Evolutionary conservation across 2,329 filamentous ascomycete genomes (phyloP).

Genomic region (Aspergillus spinulosporus): DNA sequence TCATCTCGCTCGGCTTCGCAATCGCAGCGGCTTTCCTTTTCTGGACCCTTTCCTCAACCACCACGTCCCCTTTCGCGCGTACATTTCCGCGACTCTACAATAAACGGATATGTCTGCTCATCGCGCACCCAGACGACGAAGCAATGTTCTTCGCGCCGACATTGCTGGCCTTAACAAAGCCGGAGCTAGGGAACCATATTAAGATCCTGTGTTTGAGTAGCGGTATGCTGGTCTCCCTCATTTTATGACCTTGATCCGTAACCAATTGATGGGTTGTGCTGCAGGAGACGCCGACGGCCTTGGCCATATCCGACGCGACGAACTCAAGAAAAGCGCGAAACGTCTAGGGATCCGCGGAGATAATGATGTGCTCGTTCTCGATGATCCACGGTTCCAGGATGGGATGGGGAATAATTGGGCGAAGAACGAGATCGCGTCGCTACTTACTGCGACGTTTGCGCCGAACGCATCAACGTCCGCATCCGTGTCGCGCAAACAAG

Average conservation of each 20-base stretch:
- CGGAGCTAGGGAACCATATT: slow-evolving; percentile 80
- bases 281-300: slow-evolving; percentile 84
- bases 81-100: slow-evolving; percentile 65
- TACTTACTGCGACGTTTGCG: slow-evolving; percentile 73
- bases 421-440: slow-evolving; percentile 64
- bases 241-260: not conserved
- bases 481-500: slow-evolving; percentile 35
- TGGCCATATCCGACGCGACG: slow-evolving; percentile 76
- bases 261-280: not conserved
- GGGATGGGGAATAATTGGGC: slow-evolving; percentile 84
- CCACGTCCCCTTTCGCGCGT: slow-evolving; percentile 40
- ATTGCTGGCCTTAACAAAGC: slow-evolving; percentile 75
- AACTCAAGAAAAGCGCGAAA: slow-evolving; percentile 78
- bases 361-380: slow-evolving; percentile 82
- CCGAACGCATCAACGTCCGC: slow-evolving; percentile 54
- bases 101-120: slow-evolving; percentile 87
- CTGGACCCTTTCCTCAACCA: slow-evolving; percentile 44
- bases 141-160: slow-evolving; percentile 99
- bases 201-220: slow-evolving; percentile 92
- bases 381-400: slow-evolving; percentile 79
- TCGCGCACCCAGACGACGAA: slow-evolving; percentile 97
- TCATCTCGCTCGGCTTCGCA: slow-evolving; percentile 34
- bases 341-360: slow-evolving; percentile 71
- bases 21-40: slow-evolving; percentile 47
- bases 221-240: slow-evolving; percentile 50